phyloP scores from a whole-genome alignment of 2,329 filamentous ascomycete genomes.

The Botrytis porri region DNA sequence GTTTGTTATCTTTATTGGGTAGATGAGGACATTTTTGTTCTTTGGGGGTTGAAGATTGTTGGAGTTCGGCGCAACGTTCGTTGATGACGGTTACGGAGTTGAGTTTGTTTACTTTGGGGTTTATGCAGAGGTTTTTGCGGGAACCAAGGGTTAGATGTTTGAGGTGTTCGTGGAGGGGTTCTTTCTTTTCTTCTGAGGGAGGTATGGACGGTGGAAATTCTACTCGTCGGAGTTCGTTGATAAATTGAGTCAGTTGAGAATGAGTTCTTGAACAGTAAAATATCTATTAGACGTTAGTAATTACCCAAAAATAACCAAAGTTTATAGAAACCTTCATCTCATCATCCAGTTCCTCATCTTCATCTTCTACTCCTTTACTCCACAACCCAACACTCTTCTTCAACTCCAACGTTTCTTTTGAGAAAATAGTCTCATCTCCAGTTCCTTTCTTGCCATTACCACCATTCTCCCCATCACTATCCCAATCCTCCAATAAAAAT shows the following conservation, averaged over 20 bases:
- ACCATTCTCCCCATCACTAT: slow-evolving; percentile 56
- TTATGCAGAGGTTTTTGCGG: slow-evolving; percentile 77
- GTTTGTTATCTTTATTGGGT: slow-evolving; percentile 72
- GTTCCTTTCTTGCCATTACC: slow-evolving; percentile 30
- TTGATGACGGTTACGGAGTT: slow-evolving; percentile 78
- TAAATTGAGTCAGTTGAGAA: slow-evolving; percentile 69
- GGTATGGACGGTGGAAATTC: slow-evolving; percentile 58
- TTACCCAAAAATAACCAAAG: neutral
- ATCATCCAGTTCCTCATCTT: slow-evolving; percentile 51
- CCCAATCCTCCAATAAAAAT: slow-evolving; percentile 66
- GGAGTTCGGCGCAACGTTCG: slow-evolving; percentile 85
- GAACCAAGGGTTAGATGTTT: slow-evolving; percentile 69
- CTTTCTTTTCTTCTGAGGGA: slow-evolving; percentile 25
- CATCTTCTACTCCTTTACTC: slow-evolving; percentile 39
- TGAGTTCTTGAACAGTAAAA: slow-evolving; percentile 74
- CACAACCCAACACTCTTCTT: slow-evolving; percentile 54
- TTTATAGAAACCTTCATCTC: slow-evolving; percentile 49
- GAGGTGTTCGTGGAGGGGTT: slow-evolving; percentile 49
- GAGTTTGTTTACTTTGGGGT: slow-evolving; percentile 72
- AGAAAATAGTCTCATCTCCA: slow-evolving; percentile 47
- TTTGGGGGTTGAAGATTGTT: slow-evolving; percentile 63
- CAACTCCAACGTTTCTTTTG: slow-evolving; percentile 59
- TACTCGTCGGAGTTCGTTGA: slow-evolving; percentile 62
- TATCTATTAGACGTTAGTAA: slow-evolving; percentile 42
- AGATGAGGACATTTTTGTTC: slow-evolving; percentile 73